phyloP scores from a whole-genome alignment of 176 grass and related monocot genomes.

The Canna indica region DNA sequence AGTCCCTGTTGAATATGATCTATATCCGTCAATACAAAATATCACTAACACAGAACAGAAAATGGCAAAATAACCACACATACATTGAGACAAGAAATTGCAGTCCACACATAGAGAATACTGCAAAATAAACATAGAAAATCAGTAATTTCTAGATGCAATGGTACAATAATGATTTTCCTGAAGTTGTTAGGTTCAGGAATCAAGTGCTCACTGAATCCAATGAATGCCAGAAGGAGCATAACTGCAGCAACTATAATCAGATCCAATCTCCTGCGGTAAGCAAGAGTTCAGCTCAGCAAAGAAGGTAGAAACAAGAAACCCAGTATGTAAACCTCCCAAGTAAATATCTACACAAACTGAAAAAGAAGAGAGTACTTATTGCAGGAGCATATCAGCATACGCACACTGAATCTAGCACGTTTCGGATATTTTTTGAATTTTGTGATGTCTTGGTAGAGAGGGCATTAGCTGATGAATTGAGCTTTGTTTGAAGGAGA shows the following conservation, averaged over 20 bases:
- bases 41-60: constrained; percentile 3
- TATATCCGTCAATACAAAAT: not conserved
- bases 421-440: constrained; percentile 47
- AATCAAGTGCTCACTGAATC: constrained; percentile 59
- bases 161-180: not conserved
- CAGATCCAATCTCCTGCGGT: constrained; percentile 56
- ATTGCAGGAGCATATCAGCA: constrained; percentile 10
- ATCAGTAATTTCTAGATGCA: not conserved
- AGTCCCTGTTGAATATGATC: not conserved
- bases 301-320: constrained; percentile 11
- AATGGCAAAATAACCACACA: constrained; percentile 16
- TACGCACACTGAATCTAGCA: constrained; percentile 56
- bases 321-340: constrained; percentile 7
- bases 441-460: constrained; percentile 46
- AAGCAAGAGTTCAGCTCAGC: constrained; percentile 24
- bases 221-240: constrained; percentile 83
- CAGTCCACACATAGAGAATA: constrained; percentile 68
- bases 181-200: not conserved
- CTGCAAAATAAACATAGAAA: constrained; percentile 33
- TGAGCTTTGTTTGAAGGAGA: constrained; percentile 53
- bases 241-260: constrained; percentile 67
- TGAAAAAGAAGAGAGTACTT: constrained; percentile 1
- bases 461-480: constrained; percentile 50
- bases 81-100: constrained; percentile 72
- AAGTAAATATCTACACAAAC: constrained; percentile 1